Evolutionary conservation across 495 filamentous ascomycete species (phyloP).

Genomic region (Daldinia caldariorum): DNA sequence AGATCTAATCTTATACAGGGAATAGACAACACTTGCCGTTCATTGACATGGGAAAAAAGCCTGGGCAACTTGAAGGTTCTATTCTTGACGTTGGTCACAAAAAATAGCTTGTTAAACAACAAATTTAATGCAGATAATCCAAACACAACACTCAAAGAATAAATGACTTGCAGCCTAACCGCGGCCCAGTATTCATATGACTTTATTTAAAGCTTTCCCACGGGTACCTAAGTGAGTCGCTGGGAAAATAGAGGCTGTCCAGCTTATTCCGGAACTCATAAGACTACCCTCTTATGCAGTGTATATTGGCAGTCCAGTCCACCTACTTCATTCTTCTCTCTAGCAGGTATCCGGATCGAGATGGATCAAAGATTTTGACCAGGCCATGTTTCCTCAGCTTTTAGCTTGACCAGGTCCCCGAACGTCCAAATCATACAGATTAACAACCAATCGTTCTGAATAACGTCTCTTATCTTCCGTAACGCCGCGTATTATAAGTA

Average conservation of each 20-base stretch:
- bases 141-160: not conserved
- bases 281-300: not conserved
- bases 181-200: not conserved
- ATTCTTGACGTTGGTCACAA: not conserved
- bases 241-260: not conserved
- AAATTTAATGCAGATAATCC: not conserved
- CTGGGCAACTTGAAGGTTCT: not conserved
- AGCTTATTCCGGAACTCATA: not conserved
- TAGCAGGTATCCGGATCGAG: not conserved
- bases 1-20: no score
- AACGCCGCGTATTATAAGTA: not conserved
- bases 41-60: no score
- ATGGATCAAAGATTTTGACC: not conserved
- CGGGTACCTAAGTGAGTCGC: not conserved
- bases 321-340: not conserved
- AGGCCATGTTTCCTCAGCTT: not conserved
- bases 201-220: not conserved
- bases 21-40: no score
- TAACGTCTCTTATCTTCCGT: slow-evolving; percentile 1
- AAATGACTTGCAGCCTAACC: not conserved
- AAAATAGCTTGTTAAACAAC: not conserved
- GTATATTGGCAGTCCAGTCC: not conserved
- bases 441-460: not conserved
- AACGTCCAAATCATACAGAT: not conserved
- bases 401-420: not conserved